Evolutionary conservation across 768 basidiomycete genomes (phyloP).

Genomic region (Termitomyces sp.): DNA sequence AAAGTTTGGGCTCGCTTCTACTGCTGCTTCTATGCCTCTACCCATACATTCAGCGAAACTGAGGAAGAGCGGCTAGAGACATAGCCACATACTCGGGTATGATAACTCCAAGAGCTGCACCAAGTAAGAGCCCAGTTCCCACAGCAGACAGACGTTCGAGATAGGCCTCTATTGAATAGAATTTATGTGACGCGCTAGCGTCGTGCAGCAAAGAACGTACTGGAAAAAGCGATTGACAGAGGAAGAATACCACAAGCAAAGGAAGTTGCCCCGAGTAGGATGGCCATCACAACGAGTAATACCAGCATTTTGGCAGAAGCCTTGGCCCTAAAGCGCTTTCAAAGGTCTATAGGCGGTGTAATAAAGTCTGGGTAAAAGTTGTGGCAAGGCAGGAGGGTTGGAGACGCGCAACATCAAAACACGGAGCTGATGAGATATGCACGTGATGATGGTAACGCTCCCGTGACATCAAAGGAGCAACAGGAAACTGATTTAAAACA

Average conservation of each 20-base stretch:
- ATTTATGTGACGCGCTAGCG: not conserved
- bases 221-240: conserved; percentile 66
- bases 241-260: conserved; percentile 75
- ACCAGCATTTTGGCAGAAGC: conserved; percentile 25
- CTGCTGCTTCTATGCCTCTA: conserved; percentile 71
- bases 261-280: conserved; percentile 53
- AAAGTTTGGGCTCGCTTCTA: conserved; percentile 28
- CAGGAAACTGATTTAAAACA: not conserved
- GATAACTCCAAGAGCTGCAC: conserved; percentile 86
- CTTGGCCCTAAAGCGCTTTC: not conserved
- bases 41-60: not conserved
- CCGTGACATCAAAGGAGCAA: too few relatives aligned
- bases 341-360: not conserved
- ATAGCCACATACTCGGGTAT: conserved; percentile 77
- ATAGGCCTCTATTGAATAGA: conserved; percentile 25
- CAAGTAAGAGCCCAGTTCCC: conserved; percentile 82
- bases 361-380: too few relatives aligned
- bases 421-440: not conserved
- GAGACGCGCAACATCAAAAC: not conserved
- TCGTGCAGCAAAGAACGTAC: conserved; percentile 32
- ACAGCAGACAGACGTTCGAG: conserved; percentile 45
- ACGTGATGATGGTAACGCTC: not conserved
- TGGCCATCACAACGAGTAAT: conserved; percentile 51
- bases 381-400: not conserved
- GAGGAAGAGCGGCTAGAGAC: not conserved